Percentiles rank a stretch among this genome's conserved stretches.
Conservation (phyloP, 768 basidiomycete species). For the Pulveroboletus sp. region DNA sequence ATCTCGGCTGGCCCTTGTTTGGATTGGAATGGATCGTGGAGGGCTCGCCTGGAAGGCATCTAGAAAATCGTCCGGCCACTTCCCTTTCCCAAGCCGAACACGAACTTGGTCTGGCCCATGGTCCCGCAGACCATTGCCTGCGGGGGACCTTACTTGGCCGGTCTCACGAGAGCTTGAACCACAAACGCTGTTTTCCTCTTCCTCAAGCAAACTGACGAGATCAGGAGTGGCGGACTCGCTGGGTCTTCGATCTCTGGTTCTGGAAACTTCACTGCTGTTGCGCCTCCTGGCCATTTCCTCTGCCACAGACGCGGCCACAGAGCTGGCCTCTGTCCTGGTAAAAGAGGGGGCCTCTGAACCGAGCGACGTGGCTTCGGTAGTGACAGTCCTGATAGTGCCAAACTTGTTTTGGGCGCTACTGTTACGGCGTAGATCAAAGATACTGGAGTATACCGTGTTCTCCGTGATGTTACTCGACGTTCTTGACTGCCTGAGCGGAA, state of each 20-base stretch:
- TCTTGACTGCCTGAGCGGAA: slow-evolving; percentile 54
- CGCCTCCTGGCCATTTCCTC: slow-evolving; percentile 40
- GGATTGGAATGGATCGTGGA: slow-evolving; percentile 31
- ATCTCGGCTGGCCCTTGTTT: slow-evolving; percentile 16
- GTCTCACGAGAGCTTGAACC: slow-evolving; percentile 42
- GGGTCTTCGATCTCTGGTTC: slow-evolving; percentile 52
- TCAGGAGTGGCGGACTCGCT: slow-evolving; percentile 63
- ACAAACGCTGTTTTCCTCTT: slow-evolving; percentile 53
- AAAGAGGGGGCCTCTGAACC: slow-evolving; percentile 59
- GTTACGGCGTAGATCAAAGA: slow-evolving; percentile 50
- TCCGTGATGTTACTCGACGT: slow-evolving; percentile 62
- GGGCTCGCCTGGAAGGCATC: slow-evolving; percentile 45
- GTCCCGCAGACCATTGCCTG: slow-evolving; percentile 20
- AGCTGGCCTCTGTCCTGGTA: slow-evolving; percentile 59
- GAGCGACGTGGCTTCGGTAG: slow-evolving; percentile 73
- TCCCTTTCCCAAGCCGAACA: slow-evolving; percentile 69
- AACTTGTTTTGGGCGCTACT: slow-evolving; percentile 54
- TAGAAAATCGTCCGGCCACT: slow-evolving; percentile 81
- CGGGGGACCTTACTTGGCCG: slow-evolving; percentile 17
- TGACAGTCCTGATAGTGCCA: slow-evolving; percentile 77
- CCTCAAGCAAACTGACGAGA: slow-evolving; percentile 66
- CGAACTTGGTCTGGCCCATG: slow-evolving; percentile 31
- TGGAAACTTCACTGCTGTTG: slow-evolving; percentile 24
- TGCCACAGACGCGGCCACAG: slow-evolving; percentile 48
- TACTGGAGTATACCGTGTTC: slow-evolving; percentile 52